Evolutionary conservation across 495 filamentous ascomycete genomes (phyloP).

Genomic region (Penicillium psychrofluorescens): DNA sequence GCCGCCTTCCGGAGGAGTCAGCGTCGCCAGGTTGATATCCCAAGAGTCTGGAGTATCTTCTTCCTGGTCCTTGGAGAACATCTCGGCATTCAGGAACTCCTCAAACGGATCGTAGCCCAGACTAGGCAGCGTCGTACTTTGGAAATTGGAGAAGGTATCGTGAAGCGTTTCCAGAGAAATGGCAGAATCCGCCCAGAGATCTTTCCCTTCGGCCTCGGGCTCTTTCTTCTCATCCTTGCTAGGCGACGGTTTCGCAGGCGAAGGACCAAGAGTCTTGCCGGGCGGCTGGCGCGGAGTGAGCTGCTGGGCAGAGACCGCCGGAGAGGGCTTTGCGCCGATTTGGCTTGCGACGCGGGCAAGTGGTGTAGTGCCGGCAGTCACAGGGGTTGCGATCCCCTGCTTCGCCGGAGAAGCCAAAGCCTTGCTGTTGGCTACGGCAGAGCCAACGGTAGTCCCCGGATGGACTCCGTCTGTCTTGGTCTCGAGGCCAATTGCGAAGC

Average conservation of each 20-base stretch:
- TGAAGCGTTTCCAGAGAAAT: constrained; percentile 36
- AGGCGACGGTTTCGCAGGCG: neutral
- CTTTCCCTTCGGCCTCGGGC: constrained; percentile 12
- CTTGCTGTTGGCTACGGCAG: constrained; percentile 12
- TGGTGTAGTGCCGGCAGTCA: constrained; percentile 28
- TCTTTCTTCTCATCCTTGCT: constrained; percentile 27
- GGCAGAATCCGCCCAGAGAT: constrained; percentile 36
- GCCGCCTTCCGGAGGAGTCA: constrained; percentile 20
- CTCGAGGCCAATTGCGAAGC: constrained; percentile 29
- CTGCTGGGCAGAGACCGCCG: constrained; percentile 30
- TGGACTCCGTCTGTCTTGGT: constrained; percentile 17
- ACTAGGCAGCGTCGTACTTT: constrained; percentile 14
- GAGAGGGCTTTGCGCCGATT: constrained; percentile 32
- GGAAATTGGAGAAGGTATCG: constrained; percentile 31
- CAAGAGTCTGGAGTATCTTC: constrained; percentile 37
- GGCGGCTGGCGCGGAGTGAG: constrained; percentile 31
- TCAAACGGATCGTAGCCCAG: constrained; percentile 31
- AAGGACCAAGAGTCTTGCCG: constrained; percentile 25
- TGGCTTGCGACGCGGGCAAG: constrained; percentile 35
- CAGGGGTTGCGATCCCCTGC: constrained; percentile 28
- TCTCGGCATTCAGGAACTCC: constrained; percentile 36
- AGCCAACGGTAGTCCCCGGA: constrained; percentile 10
- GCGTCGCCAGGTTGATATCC: constrained; percentile 25
- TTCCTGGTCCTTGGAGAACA: constrained; percentile 31
- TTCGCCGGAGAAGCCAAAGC: constrained; percentile 26